phyloP scores from a whole-genome alignment of 345 rosid genomes.

The Hypericum androsaemum region DNA sequence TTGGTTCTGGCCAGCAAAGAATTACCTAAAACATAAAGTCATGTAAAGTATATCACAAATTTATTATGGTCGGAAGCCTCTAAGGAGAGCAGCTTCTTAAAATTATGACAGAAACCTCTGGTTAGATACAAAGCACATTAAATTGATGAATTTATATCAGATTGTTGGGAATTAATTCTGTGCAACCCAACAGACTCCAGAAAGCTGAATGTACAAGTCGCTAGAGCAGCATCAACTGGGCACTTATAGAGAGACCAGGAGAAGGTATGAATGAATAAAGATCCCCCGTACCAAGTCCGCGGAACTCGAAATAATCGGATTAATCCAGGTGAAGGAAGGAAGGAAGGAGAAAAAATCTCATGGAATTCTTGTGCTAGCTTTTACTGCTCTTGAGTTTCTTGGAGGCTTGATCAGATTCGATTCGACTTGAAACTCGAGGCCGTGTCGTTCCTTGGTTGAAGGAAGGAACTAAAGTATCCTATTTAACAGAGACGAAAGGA shows the following conservation, averaged over 20 bases:
- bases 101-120: constrained; percentile 11
- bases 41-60: no score
- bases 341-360: constrained; percentile 10
- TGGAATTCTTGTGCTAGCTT: constrained; percentile 11
- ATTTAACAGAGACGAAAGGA: neutral
- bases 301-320: constrained; percentile 22
- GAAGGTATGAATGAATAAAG: constrained; percentile 12
- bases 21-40: no score
- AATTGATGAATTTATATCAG: constrained; percentile 12
- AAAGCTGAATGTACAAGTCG: constrained; percentile 28
- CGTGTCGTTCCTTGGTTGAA: constrained; percentile 23
- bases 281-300: constrained; percentile 3
- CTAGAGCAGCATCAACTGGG: constrained; percentile 22
- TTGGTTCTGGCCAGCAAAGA: no score
- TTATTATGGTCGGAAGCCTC: constrained; percentile 6
- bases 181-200: constrained; percentile 20
- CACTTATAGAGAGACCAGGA: constrained; percentile 22
- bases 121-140: constrained; percentile 4
- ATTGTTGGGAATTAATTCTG: constrained; percentile 21
- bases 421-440: constrained; percentile 21
- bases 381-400: constrained; percentile 48
- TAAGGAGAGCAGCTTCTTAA: constrained; percentile 19
- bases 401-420: constrained; percentile 25
- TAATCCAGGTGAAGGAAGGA: constrained; percentile 8
- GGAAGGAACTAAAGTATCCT: constrained; percentile 27